These are phyloP conservation scores for Theileria orientalis DNA, from an alignment of 169 alveolate species.

Conservation along the genomic window DNA sequence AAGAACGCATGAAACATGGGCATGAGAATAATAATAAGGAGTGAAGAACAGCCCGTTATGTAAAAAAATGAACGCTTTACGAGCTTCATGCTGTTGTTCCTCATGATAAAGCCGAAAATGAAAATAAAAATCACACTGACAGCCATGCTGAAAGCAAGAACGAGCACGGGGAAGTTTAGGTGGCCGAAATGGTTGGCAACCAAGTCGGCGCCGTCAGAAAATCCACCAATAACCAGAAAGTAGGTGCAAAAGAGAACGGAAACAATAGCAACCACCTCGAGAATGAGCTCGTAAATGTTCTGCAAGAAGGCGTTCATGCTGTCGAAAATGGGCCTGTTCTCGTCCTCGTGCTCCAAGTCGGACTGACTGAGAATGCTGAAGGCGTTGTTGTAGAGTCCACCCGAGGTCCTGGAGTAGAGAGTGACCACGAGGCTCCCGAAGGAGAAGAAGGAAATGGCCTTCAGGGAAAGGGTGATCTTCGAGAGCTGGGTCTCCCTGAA, in stretches of 20 bases:
- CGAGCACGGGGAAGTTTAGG: slow-evolving; percentile 1
- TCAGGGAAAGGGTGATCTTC: too few species aligned
- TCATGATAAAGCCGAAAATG: background rate
- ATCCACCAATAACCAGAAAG: background rate
- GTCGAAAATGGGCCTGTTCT: background rate
- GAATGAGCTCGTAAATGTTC: background rate
- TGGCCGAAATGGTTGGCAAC: background rate
- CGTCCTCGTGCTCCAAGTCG: background rate
- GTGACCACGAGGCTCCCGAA: slow-evolving; percentile 9
- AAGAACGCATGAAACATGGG: slow-evolving; percentile 14
- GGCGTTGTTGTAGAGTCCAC: slow-evolving; percentile 21
- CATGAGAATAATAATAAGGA: background rate
- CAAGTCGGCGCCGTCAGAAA: background rate
- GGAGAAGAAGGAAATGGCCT: background rate
- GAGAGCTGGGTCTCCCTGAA: background rate
- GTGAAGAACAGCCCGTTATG: background rate
- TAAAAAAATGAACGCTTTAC: background rate
- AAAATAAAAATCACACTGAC: background rate
- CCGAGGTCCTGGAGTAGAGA: slow-evolving; percentile 6
- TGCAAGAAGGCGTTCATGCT: background rate
- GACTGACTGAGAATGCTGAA: background rate
- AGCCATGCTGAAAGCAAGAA: slow-evolving; percentile 10
- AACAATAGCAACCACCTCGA: background rate
- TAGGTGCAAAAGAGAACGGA: slow-evolving; percentile 7
- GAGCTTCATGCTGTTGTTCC: background rate